Evolutionary conservation across 768 basidiomycete genomes (phyloP).

Genomic region (Glaciozyma martinii): DNA sequence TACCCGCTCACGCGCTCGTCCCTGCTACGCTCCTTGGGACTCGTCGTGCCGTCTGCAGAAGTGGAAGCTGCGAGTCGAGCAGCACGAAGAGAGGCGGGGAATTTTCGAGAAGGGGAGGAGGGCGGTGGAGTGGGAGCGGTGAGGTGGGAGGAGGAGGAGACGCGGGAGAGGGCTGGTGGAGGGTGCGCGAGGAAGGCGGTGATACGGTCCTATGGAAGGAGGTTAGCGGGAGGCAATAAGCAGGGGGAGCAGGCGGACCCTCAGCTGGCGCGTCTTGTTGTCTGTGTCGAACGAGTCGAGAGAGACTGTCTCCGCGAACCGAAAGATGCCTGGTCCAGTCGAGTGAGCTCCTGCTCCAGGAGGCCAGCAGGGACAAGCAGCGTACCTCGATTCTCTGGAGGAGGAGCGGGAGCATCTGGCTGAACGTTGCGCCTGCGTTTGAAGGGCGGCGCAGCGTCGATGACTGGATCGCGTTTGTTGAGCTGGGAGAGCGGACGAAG

Average conservation of each 20-base stretch:
- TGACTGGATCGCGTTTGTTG: too few species aligned
- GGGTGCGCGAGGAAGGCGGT: conserved; percentile 7
- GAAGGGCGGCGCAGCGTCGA: too few species aligned
- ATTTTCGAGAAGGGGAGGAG: conserved; percentile 6
- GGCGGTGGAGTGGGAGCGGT: background rate
- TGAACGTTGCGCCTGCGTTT: too few species aligned
- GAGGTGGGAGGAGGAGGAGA: conserved; percentile 1
- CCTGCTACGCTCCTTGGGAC: too few species aligned
- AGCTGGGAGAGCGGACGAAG: too few species aligned
- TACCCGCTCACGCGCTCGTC: too few species aligned
- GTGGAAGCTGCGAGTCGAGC: background rate
- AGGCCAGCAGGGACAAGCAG: too few species aligned
- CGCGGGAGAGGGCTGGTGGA: background rate
- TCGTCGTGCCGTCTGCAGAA: too few species aligned
- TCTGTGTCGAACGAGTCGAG: conserved; percentile 23
- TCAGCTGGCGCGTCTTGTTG: conserved; percentile 17
- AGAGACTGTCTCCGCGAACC: conserved; percentile 1
- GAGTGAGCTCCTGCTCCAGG: too few species aligned
- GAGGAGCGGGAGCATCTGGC: too few species aligned
- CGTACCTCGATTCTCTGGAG: too few species aligned
- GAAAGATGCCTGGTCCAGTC: background rate
- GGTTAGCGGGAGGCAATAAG: background rate
- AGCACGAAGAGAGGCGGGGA: conserved; percentile 15
- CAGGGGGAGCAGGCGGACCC: background rate
- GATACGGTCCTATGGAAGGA: conserved; percentile 16